A percentile compares a stretch with the other conserved stretches of the same genome.
phyloP scores from a whole-genome alignment of 2,329 filamentous ascomycete species.

The Colletotrichum scovillei region DNA sequence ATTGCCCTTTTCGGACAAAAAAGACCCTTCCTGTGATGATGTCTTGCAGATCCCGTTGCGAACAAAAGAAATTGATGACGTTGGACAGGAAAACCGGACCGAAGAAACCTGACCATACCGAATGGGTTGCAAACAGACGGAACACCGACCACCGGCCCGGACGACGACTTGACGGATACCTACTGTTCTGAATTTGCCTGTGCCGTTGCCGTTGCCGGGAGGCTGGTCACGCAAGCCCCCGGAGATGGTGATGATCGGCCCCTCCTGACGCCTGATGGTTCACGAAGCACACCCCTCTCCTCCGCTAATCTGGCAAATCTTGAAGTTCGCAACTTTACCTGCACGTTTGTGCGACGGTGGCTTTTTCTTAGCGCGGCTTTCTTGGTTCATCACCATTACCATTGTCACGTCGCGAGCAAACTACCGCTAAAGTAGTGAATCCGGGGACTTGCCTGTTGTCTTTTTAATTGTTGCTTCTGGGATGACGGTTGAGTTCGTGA shows the following conservation, averaged over 20 bases:
- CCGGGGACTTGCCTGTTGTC: background rate
- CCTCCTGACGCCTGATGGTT: background rate
- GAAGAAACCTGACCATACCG: background rate
- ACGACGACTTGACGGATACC: no score
- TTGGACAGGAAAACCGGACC: background rate
- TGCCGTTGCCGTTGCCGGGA: background rate
- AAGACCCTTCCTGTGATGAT: background rate
- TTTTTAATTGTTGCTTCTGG: background rate
- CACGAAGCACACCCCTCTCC: no score
- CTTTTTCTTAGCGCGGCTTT: no score
- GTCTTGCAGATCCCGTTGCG: background rate
- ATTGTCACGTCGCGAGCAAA: background rate
- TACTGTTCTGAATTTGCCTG: background rate
- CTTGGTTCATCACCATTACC: no score
- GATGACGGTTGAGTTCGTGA: background rate
- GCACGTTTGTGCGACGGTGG: background rate
- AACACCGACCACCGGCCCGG: background rate
- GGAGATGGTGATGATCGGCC: slow-evolving; percentile 13
- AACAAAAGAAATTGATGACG: background rate
- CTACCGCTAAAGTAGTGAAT: background rate
- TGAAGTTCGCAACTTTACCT: no score
- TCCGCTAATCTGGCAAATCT: background rate
- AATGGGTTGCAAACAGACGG: background rate
- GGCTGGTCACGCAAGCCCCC: background rate
- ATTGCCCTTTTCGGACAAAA: background rate